These are phyloP conservation scores for Butyriboletus loyo DNA, from an alignment of 768 basidiomycete species.

Conservation along the genomic window DNA sequence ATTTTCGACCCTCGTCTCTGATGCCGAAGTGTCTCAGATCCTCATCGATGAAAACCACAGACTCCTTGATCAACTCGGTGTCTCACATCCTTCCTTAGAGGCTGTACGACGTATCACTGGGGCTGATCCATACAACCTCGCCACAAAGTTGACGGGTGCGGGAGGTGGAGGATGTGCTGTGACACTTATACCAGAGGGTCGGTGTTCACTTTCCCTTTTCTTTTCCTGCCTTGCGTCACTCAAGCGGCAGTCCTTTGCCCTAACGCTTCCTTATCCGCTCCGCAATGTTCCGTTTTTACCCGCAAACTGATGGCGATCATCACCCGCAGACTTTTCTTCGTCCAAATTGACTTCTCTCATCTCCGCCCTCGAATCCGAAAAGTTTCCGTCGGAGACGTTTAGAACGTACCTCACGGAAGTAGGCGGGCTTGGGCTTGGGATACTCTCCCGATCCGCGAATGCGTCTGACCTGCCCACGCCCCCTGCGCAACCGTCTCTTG, in stretches of 20 bases:
- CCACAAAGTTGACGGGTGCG: conserved; percentile 95
- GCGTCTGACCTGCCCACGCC: conserved; percentile 26
- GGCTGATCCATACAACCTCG: conserved; percentile 61
- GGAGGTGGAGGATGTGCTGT: conserved; percentile 99
- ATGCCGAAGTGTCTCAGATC: conserved; percentile 40
- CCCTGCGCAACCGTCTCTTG: conserved; percentile 7
- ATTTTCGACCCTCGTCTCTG: background rate
- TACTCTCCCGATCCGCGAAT: conserved; percentile 56
- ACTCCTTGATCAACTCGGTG: conserved; percentile 79
- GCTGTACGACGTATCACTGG: conserved; percentile 69
- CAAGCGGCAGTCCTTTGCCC: background rate
- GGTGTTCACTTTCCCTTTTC: conserved; percentile 22
- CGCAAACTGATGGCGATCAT: background rate
- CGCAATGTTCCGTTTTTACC: background rate
- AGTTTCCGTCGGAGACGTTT: conserved; percentile 32
- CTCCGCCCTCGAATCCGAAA: conserved; percentile 42
- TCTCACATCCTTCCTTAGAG: conserved; percentile 89
- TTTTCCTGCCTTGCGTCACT: background rate
- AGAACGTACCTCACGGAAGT: conserved; percentile 82
- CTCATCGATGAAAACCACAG: conserved; percentile 89
- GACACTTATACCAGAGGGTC: conserved; percentile 91
- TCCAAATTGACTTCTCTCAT: conserved; percentile 57
- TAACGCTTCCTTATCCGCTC: background rate
- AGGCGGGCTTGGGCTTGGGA: conserved; percentile 89
- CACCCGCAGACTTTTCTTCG: conserved; percentile 62